Evolutionary conservation across 768 basidiomycete species (phyloP).

Genomic region (Suillus subalutaceus): DNA sequence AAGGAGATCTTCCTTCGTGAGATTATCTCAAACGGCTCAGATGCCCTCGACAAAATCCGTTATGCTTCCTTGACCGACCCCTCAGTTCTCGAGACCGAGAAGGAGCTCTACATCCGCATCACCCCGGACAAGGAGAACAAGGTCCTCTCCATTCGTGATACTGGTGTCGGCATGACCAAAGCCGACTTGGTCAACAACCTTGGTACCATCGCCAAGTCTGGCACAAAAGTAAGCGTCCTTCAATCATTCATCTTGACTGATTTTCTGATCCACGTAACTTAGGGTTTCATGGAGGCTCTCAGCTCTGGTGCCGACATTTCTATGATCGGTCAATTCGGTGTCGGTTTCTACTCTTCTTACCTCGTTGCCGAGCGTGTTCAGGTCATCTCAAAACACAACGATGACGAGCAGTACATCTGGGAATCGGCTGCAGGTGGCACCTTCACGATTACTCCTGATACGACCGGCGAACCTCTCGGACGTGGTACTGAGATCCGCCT

Average conservation of each 20-base stretch:
- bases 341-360: constrained; percentile 99
- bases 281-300: constrained; percentile 99
- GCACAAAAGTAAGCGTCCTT: constrained; percentile 68
- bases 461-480: constrained; percentile 84
- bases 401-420: constrained; percentile 99
- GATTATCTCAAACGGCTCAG: constrained; percentile 94
- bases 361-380: constrained; percentile 98
- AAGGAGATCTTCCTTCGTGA: constrained; percentile 99
- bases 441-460: constrained; percentile 97
- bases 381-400: constrained; percentile 99
- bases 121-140: constrained; percentile 96
- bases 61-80: constrained; percentile 96
- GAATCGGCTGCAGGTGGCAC: constrained; percentile 99
- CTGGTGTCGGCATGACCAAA: constrained; percentile 99
- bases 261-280: constrained; percentile 12
- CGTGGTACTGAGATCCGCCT: constrained; percentile 94
- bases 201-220: constrained; percentile 94
- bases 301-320: constrained; percentile 87
- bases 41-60: constrained; percentile 99
- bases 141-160: constrained; percentile 86
- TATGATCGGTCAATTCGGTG: constrained; percentile 99
- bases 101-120: constrained; percentile 95
- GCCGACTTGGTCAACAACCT: constrained; percentile 99
- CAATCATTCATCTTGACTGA: not conserved
- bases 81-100: constrained; percentile 82